Evolutionary conservation across 805 yeast genomes (phyloP), one percentile per base, ranked within the genome.

Genomic region (Scheffersomyces amazonensis): DNA sequence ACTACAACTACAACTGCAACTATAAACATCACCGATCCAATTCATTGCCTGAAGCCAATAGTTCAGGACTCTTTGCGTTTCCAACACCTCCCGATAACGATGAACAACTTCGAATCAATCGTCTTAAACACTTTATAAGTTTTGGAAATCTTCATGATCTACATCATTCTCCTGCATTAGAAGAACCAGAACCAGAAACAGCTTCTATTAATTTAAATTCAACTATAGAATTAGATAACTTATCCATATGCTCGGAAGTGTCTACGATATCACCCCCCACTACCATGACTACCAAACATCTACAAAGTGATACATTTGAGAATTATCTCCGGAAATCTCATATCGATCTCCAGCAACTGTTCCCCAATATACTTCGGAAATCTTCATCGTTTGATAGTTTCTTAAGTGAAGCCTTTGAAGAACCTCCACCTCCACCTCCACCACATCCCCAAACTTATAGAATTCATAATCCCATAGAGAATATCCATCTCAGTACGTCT

Each of bases 401-500:
- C 5, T 27, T 27, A 6, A 27, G 15, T 27, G 19, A 35, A 23
- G 25, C 22, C 31, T 32, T 31, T 18, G 30, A 22, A 29, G 31
- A 35, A n/a, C 20, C 3, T 30, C 17, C 19, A 21, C 16, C 13
- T 18, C 35, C 42, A 4, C 18, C 16, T 27, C 39, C 31, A n/a
- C 8, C 24, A 18, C 11, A n/a, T 5, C 8, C 16, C 7, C 28
- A 20, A 17, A 20, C 29, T 15, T 16, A 20, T 27, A 58, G 58
- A 36, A 66, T 66, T 44, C 71, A 66, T 38, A 67, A 67, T 41
- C 73, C 73, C 0, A 59, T 58, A 9, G 60, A 54, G 15, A 56
- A 45, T 31, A 53, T 63, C 13, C 50, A 50, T 16, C 36, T 47
- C 7, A 35, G 36, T 13, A 32, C 50, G 4, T 31, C 44, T 3